phyloP scores from a whole-genome alignment of 108 stramenopile genomes.

The Schizochytrium sp. region DNA sequence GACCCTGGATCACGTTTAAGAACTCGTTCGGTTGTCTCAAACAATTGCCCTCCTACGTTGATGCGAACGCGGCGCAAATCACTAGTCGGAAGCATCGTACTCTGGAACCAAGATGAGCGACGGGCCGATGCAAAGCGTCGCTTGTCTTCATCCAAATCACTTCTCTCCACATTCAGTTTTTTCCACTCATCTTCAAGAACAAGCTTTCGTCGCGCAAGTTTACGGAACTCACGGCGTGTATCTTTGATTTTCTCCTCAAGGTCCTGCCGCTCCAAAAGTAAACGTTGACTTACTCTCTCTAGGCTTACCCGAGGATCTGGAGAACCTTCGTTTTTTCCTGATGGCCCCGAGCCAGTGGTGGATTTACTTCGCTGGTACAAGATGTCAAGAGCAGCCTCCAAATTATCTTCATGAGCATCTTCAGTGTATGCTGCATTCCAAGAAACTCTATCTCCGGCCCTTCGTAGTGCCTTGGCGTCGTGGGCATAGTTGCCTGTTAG shows the following conservation, averaged over 20 bases:
- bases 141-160: conserved; percentile 38
- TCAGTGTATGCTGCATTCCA: too few relatives aligned
- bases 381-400: neutral
- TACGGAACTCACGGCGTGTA: conserved; percentile 42
- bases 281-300: conserved; percentile 8
- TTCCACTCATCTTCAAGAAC: conserved; percentile 60
- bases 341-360: neutral
- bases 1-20: conserved; percentile 55
- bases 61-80: conserved; percentile 57
- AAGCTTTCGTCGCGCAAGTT: conserved; percentile 47
- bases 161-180: neutral
- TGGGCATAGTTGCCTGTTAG: too few relatives aligned
- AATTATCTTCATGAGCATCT: neutral
- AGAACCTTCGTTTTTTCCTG: neutral
- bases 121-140: conserved; percentile 17
- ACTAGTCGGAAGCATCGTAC: conserved; percentile 41
- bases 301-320: neutral
- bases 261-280: conserved; percentile 39
- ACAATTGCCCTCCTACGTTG: conserved; percentile 65
- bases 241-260: conserved; percentile 36
- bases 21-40: conserved; percentile 48
- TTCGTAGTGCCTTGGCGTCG: too few relatives aligned
- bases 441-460: too few relatives aligned
- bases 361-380: neutral
- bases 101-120: conserved; percentile 46